These are phyloP conservation scores for Lodderomyces parapsilosis DNA, from an alignment of 1,139 yeast genomes.

Conservation along the genomic window DNA sequence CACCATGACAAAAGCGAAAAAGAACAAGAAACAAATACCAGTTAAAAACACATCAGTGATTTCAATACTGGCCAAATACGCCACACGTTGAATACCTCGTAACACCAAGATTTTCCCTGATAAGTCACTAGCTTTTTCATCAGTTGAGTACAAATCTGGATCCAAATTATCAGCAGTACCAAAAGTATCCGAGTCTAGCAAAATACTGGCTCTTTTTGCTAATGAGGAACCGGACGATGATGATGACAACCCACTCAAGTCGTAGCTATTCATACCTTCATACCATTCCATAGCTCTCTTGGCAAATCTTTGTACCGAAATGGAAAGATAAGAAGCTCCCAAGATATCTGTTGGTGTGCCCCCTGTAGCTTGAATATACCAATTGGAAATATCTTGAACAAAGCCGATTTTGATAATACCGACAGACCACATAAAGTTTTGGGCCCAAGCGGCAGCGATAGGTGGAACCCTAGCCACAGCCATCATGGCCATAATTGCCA, in stretches of 20 bases:
- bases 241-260: neutral
- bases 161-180: slow-evolving; percentile 52
- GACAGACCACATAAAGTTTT: slow-evolving; percentile 94
- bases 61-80: slow-evolving; percentile 82
- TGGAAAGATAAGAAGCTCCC: slow-evolving; percentile 54
- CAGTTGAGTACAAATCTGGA: slow-evolving; percentile 60
- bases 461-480: slow-evolving; percentile 94
- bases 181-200: slow-evolving; percentile 36
- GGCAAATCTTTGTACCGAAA: slow-evolving; percentile 62
- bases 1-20: slow-evolving; percentile 72
- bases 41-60: slow-evolving; percentile 84
- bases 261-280: neutral
- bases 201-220: slow-evolving; percentile 16
- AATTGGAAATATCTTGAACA: slow-evolving; percentile 82
- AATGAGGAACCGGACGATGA: neutral
- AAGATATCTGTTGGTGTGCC: slow-evolving; percentile 80
- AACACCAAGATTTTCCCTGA: slow-evolving; percentile 71
- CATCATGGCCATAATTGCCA: slow-evolving; percentile 94
- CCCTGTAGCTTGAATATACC: slow-evolving; percentile 98
- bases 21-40: slow-evolving; percentile 76
- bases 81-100: slow-evolving; percentile 90
- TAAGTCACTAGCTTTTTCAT: slow-evolving; percentile 59
- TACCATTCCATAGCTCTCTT: slow-evolving; percentile 4
- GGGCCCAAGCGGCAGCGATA: slow-evolving; percentile 97
- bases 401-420: slow-evolving; percentile 81